Evolutionary conservation across 768 basidiomycete genomes (phyloP).

Genomic region (Boletus rubescentipes): DNA sequence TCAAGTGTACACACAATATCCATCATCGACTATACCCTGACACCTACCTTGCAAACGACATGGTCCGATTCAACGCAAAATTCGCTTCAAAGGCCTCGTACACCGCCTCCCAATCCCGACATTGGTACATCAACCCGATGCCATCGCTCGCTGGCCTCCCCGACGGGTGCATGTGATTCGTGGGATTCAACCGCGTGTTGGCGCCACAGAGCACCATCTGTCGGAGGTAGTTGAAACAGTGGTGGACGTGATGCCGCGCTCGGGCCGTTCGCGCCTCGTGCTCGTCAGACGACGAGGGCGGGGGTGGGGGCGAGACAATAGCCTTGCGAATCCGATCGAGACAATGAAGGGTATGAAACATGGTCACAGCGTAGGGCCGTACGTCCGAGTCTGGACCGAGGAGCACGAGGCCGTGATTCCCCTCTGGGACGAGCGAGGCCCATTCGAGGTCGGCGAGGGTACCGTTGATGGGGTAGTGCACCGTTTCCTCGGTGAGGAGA

Average conservation of each 20-base stretch:
- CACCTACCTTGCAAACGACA: slow-evolving; percentile 8
- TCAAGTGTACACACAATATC: neutral
- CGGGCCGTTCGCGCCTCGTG: neutral
- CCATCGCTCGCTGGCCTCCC: slow-evolving; percentile 20
- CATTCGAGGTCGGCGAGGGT: slow-evolving; percentile 26
- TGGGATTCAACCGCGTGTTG: slow-evolving; percentile 32
- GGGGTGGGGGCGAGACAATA: slow-evolving; percentile 2
- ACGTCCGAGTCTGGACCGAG: slow-evolving; percentile 11
- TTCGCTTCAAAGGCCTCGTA: slow-evolving; percentile 24
- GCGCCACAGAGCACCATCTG: slow-evolving; percentile 39
- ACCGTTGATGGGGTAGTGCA: slow-evolving; percentile 24
- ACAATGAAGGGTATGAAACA: slow-evolving; percentile 43
- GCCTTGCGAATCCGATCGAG: slow-evolving; percentile 36
- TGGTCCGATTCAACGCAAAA: slow-evolving; percentile 19
- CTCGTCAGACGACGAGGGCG: neutral
- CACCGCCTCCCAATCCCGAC: slow-evolving; percentile 22
- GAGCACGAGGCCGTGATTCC: slow-evolving; percentile 19
- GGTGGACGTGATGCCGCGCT: slow-evolving; percentile 20
- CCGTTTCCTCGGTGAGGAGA: slow-evolving; percentile 26
- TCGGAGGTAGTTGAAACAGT: slow-evolving; percentile 42
- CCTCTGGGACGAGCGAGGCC: slow-evolving; percentile 23
- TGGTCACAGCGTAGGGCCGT: slow-evolving; percentile 35
- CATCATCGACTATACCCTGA: no score
- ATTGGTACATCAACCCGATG: slow-evolving; percentile 21
- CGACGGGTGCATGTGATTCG: slow-evolving; percentile 8